phyloP scores from a whole-genome alignment of 805 yeast genomes.

The Saturnispora dispora region DNA sequence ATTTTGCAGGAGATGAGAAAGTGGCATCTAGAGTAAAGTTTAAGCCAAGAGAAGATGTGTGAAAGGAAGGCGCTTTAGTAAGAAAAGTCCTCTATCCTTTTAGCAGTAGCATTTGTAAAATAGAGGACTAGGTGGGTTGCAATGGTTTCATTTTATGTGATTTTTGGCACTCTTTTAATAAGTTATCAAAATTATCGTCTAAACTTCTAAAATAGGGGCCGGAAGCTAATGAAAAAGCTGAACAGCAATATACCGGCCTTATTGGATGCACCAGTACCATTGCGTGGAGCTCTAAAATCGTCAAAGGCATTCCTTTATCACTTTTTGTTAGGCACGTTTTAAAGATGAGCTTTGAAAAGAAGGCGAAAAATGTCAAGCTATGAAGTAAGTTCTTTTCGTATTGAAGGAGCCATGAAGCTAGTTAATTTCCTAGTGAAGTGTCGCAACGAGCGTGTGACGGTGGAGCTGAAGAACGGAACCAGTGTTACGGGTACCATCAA shows the following conservation, averaged over 20 bases:
- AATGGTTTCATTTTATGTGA: no score
- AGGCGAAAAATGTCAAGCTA: not conserved
- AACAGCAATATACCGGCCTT: no score
- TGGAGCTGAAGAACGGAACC: constrained; percentile 88
- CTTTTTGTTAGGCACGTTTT: not conserved
- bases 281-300: no score
- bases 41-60: not conserved
- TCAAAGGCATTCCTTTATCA: not conserved
- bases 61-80: no score
- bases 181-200: no score
- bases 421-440: constrained; percentile 77
- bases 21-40: not conserved
- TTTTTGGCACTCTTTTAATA: no score
- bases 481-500: constrained; percentile 75
- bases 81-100: no score
- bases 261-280: no score
- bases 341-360: not conserved
- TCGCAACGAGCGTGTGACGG: constrained; percentile 77
- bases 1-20: not conserved
- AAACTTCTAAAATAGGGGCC: no score
- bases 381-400: not conserved
- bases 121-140: no score
- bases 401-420: constrained; percentile 40
- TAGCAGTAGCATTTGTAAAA: no score
- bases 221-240: no score